These are phyloP conservation scores for Lodderomyces elongisporus DNA, from an alignment of 1,139 yeast genomes.

Conservation along the genomic window DNA sequence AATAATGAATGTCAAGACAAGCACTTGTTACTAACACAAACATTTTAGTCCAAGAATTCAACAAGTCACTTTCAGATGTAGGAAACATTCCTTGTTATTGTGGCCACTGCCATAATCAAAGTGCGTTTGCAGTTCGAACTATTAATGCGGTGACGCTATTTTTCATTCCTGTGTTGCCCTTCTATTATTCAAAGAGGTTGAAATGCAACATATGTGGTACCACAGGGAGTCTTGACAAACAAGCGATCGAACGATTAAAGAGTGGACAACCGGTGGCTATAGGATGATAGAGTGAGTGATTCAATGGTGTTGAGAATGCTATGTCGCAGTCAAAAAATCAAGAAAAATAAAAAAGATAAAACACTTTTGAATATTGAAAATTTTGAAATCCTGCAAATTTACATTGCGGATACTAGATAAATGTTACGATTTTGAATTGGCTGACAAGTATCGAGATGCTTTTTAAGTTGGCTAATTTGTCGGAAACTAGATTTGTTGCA, in stretches of 20 bases:
- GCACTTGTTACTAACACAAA: slow-evolving; percentile 5
- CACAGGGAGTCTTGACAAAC: slow-evolving; percentile 31
- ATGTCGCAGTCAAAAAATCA: no score
- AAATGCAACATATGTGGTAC: slow-evolving; percentile 44
- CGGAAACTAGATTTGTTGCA: no score
- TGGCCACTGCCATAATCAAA: slow-evolving; percentile 42
- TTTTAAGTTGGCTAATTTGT: no score
- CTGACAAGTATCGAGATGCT: no score
- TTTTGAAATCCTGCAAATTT: no score
- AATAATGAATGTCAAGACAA: no score
- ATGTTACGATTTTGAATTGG: no score
- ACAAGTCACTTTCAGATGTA: slow-evolving; percentile 24
- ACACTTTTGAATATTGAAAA: no score
- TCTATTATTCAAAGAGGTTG: slow-evolving; percentile 33
- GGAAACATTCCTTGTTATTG: slow-evolving; percentile 31
- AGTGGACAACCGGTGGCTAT: slow-evolving; percentile 43
- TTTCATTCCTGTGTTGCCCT: slow-evolving; percentile 43
- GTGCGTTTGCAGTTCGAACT: slow-evolving; percentile 39
- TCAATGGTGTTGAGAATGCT: no score
- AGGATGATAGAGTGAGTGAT: slow-evolving; percentile 15
- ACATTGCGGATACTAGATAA: no score
- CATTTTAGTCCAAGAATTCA: slow-evolving; percentile 26
- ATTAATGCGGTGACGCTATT: slow-evolving; percentile 42
- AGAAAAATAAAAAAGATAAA: no score
- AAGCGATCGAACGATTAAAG: slow-evolving; percentile 28